Evolutionary conservation across 805 yeast genomes (phyloP), one percentile per base, ranked within the genome.

Genomic region (Kodamaea leandrae): DNA sequence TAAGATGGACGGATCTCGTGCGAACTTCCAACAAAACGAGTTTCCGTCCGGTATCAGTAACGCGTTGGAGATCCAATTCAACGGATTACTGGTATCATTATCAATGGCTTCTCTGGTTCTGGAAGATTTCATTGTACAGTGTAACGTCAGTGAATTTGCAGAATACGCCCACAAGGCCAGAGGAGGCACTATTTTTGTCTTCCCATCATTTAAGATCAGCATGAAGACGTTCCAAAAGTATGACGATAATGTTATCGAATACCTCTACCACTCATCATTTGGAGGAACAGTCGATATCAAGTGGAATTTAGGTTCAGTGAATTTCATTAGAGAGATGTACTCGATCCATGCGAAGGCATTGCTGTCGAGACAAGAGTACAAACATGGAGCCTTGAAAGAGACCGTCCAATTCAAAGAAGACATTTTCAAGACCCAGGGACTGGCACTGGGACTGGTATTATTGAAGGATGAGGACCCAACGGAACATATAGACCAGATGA

Each of bases 231-330:
- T 78, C 67, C 90, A 87, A 52, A 60, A 64, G 23, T 67, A 67
- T 19, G 63, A 71, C 8, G 70, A 76, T 13, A 74, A 76, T 32
- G 46, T 70, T 3, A 76, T 93, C 32, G 83, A 84, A 51, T 88
- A 82, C 54, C 66, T 73, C 1, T 93, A 77, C 59, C 72, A 72
- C 34, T 80, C 93, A 37, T 69, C 80, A 2, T 88, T 93, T 66
- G 95, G 87, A 6, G 97, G 96, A 19, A 80, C 87, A 12, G 93
- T 93, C 28, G 95, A 88, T 45, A 81, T 93, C 1, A 76, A 87
- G 36, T 93, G 99, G 99, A 93, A 93, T 57, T 65, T 93, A 20
- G 97, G 98, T 0, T 83, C 96, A 0, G 82, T 93, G 14, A 86
- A 85, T 53, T 88, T 88, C 48, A 87, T 93, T 24, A 72, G 95